Base-by-base conservation (phyloP, 192 early-diverging fungal species). In the Backusella liffmaniae region DNA sequence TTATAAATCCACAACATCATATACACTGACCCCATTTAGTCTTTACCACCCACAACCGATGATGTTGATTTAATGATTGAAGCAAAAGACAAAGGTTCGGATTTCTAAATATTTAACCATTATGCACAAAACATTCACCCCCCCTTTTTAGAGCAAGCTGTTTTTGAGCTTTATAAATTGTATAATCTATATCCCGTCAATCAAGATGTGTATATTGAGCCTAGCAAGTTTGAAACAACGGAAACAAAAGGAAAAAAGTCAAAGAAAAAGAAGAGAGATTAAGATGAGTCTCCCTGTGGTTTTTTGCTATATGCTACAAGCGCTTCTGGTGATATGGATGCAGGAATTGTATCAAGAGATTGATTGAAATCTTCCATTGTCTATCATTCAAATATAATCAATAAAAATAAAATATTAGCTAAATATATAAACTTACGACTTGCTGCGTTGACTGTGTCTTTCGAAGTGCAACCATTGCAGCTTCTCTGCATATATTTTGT, bases 41-140 rank as follows among this genome's bases (percentile, higher is more conserved):
- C 9, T 9, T 35, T 88, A 15, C 87, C 87, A 37, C 83, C 86
- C n/a, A 82, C 83, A 35, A 75, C 66, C 12, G 74, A 74, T 5
- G 80, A 85, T 70, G 77, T 85, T 26, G 87, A 88, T 59, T 62
- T 88, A 34, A 88, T 88, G 87, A 85, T 88, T 29, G 87, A 88
- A 74, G 87, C 87, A 36, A 88, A 88, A 65, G 87, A 85, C 37
- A 88, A 88, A 70, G 80, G 80, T 77, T 66, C 65, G 15, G 6
- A 23, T n/a, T 29, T 30, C 3, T 51, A 34, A n/a, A 2, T 35
- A 34, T 18, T 9, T 34, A 34, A 32, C 32, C 16, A 62, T n/a
- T 0, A 53, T 62, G 16, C 18, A 65, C 16, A 34, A 15, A 8
- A 1, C 39, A 29, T 8, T 51, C 29, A 23, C 4, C 29, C 12